Base-by-base conservation (phyloP, 2,329 filamentous ascomycete genomes). In the Botrytis paeoniae region DNA sequence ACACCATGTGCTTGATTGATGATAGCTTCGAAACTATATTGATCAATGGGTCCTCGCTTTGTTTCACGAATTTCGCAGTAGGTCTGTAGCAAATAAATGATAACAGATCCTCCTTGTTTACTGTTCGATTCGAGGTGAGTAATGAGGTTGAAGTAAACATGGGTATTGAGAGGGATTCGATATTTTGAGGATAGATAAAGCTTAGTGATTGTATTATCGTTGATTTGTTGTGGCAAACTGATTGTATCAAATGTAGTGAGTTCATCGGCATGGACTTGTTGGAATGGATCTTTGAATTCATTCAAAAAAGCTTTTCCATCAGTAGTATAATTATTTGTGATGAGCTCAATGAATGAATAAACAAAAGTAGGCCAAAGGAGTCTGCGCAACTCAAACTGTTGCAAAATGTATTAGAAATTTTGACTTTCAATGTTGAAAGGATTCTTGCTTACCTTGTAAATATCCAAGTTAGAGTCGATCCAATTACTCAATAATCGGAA, bases 281-380 rank as follows among this genome's bases (percentile, higher is more conserved):
- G 89, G 78, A 98, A 98, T 71, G 90, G 82, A 82, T 79, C 71
- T 89, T 90, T 79, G 93, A 90, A 7, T 87, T 85, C 41, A 89
- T 87, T 75, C 97, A 90, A 60, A 80, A 97, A 95, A 2, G 87
- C 84, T 76, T 92, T 90, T 22, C 91, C 90, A 73, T 97, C 93
- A 57, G 89, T 88, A 1, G 88, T 84, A 77, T 92, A 94, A 75
- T 89, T 90, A 74, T 93, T 89, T 48, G 86, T 86, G 41, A 97
- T 88, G 72, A 98, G 88, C 73, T 93, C 91, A 39, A 99, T 85
- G 80, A 93, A 98, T 0, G 93, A 96, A 82, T 99, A 97, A 69
- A 98, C 93, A 79, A 98, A 98, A 0, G 97, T 85, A 0, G 96
- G 96, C 94, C 96, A 99, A 25, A 97, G 84, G 6, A 98, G 85